phyloP scores from a whole-genome alignment of 163 green algal species.

The Volvox carteri region DNA sequence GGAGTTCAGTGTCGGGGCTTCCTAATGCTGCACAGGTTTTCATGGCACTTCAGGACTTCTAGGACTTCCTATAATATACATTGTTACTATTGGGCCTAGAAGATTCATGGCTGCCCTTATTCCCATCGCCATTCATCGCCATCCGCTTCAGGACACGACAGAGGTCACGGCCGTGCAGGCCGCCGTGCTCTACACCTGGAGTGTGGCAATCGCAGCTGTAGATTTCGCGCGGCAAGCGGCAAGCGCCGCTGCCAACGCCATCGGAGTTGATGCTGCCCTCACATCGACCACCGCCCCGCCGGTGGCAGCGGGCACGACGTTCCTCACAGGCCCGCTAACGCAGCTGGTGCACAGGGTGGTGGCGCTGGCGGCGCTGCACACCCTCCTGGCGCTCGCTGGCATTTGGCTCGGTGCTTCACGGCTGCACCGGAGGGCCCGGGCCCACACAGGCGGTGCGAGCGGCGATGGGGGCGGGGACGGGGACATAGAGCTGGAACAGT shows the following conservation, averaged over 20 bases:
- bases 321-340: not conserved
- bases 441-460: too few relatives aligned
- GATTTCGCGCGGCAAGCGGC: not conserved
- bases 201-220: not conserved
- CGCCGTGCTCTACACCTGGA: constrained; percentile 8
- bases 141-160: not conserved
- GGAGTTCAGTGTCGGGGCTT: too few relatives aligned
- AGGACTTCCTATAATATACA: too few relatives aligned
- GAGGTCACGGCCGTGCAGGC: constrained; percentile 1
- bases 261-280: not conserved
- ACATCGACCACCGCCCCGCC: not conserved
- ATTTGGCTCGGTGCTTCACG: not conserved
- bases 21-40: too few relatives aligned
- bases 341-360: not conserved
- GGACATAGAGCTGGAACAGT: too few relatives aligned
- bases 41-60: too few relatives aligned
- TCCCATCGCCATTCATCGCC: too few relatives aligned
- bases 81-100: too few relatives aligned
- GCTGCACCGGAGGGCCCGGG: too few relatives aligned
- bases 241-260: not conserved
- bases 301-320: too few relatives aligned
- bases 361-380: not conserved
- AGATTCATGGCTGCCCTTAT: too few relatives aligned
- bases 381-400: not conserved
- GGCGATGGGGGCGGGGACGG: too few relatives aligned